Conservation (phyloP, 192 early-diverging fungal species). For the Backusella tarrabulga region DNA sequence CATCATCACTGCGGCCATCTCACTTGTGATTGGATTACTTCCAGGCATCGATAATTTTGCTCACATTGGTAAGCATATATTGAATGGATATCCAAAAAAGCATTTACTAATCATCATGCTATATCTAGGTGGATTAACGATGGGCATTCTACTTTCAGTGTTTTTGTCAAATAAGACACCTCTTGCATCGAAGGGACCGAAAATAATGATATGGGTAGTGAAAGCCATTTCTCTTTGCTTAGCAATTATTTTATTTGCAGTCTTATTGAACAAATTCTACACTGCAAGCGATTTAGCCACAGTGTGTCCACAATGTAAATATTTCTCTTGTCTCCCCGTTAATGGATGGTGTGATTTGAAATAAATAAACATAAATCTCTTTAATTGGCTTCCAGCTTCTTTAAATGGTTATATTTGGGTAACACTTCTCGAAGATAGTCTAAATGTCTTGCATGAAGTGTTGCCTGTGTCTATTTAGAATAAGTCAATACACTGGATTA, state of each 20-base stretch:
- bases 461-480: constrained; percentile 42
- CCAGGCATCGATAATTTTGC: constrained; percentile 86
- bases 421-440: constrained; percentile 68
- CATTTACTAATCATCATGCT: constrained; percentile 24
- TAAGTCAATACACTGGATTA: neutral
- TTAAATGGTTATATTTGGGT: constrained; percentile 58
- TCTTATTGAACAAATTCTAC: neutral
- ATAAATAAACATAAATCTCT: constrained; percentile 1
- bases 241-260: constrained; percentile 10
- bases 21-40: constrained; percentile 71
- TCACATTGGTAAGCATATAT: constrained; percentile 41
- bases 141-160: constrained; percentile 45
- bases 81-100: constrained; percentile 6
- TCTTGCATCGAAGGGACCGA: constrained; percentile 19
- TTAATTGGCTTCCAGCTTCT: constrained; percentile 27
- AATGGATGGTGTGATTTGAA: constrained; percentile 9
- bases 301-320: constrained; percentile 62
- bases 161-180: constrained; percentile 33
- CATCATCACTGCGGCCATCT: constrained; percentile 56
- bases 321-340: constrained; percentile 51
- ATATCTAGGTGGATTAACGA: constrained; percentile 42
- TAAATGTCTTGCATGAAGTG: constrained; percentile 63
- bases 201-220: neutral
- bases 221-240: constrained; percentile 8
- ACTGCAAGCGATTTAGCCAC: neutral